Evolutionary conservation across 208 protist species (phyloP).

Genomic region (Trypanosoma grayi): DNA sequence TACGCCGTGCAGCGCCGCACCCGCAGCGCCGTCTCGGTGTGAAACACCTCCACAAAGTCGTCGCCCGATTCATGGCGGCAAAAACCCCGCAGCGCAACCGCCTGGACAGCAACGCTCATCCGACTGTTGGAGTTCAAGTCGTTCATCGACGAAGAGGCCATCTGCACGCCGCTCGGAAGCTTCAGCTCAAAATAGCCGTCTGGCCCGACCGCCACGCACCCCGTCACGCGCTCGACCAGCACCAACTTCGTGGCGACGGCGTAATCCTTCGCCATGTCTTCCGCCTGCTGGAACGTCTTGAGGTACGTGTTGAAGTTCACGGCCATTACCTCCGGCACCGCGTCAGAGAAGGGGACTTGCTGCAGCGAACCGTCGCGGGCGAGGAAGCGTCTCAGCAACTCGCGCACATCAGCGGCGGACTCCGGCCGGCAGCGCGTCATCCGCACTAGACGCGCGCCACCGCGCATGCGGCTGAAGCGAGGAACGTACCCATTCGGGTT

Average conservation of each 20-base stretch:
- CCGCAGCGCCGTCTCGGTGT: conserved; percentile 61
- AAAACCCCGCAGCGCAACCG: conserved; percentile 45
- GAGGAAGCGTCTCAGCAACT: conserved; percentile 8
- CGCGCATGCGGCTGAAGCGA: background rate
- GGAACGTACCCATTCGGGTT: background rate
- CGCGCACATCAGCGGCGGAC: conserved; percentile 1
- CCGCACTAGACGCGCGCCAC: background rate
- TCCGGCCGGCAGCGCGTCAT: background rate
- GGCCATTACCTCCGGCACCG: conserved; percentile 43
- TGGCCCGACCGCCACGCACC: conserved; percentile 43
- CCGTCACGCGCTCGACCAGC: conserved; percentile 33
- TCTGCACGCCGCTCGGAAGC: conserved; percentile 55
- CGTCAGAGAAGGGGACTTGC: conserved; percentile 29
- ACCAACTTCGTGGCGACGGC: conserved; percentile 62
- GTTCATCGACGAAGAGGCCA: conserved; percentile 73
- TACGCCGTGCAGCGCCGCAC: conserved; percentile 72
- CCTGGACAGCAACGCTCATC: conserved; percentile 38
- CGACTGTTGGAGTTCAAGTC: conserved; percentile 84
- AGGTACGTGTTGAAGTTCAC: conserved; percentile 60
- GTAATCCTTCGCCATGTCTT: conserved; percentile 78
- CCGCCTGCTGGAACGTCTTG: conserved; percentile 45
- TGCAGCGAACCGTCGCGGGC: background rate
- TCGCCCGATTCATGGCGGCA: conserved; percentile 19
- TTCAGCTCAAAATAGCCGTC: conserved; percentile 55
- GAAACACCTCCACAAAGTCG: conserved; percentile 63